A percentile compares a stretch with the other conserved stretches of the same genome.
phyloP scores from a whole-genome alignment of 2,329 filamentous ascomycete genomes.

The Hypoxylon sp. region DNA sequence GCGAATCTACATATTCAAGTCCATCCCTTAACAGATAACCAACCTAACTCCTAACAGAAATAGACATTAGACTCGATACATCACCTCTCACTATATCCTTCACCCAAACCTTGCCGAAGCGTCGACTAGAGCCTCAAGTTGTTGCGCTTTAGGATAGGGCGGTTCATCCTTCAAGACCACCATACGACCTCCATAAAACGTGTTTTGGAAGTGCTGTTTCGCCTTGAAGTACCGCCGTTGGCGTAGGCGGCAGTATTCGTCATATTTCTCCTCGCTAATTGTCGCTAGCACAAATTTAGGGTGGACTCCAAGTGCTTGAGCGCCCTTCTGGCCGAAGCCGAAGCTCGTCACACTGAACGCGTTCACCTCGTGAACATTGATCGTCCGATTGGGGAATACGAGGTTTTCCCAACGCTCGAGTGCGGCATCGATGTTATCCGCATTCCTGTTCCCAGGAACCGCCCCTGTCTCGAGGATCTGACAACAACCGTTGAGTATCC shows the following conservation, averaged over 20 bases:
- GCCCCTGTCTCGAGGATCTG: slow-evolving; percentile 55
- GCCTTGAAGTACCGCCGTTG: slow-evolving; percentile 33
- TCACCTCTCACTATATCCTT: background rate
- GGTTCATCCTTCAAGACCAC: slow-evolving; percentile 41
- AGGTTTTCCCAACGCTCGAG: slow-evolving; percentile 54
- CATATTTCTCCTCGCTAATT: slow-evolving; percentile 41
- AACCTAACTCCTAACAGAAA: slow-evolving; percentile 13
- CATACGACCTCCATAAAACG: slow-evolving; percentile 39
- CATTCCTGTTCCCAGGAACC: slow-evolving; percentile 57
- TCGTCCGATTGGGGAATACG: slow-evolving; percentile 51
- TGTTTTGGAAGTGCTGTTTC: slow-evolving; percentile 44
- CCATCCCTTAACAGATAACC: background rate
- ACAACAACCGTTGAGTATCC: slow-evolving; percentile 58
- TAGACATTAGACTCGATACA: background rate
- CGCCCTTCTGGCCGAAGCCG: slow-evolving; percentile 63
- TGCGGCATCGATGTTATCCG: slow-evolving; percentile 55
- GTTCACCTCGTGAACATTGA: slow-evolving; percentile 45
- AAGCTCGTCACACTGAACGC: slow-evolving; percentile 60
- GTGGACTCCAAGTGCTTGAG: slow-evolving; percentile 55
- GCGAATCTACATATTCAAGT: background rate
- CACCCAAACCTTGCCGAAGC: slow-evolving; percentile 36
- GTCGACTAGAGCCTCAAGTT: slow-evolving; percentile 35
- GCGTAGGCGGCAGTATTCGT: slow-evolving; percentile 32
- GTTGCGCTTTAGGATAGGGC: slow-evolving; percentile 34
- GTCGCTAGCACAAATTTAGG: slow-evolving; percentile 57